A percentile compares a stretch with the other conserved stretches of the same genome.
These are phyloP conservation scores for Wickerhamiella slavikovae DNA, from an alignment of 805 yeast genomes.

Conservation along the genomic window DNA sequence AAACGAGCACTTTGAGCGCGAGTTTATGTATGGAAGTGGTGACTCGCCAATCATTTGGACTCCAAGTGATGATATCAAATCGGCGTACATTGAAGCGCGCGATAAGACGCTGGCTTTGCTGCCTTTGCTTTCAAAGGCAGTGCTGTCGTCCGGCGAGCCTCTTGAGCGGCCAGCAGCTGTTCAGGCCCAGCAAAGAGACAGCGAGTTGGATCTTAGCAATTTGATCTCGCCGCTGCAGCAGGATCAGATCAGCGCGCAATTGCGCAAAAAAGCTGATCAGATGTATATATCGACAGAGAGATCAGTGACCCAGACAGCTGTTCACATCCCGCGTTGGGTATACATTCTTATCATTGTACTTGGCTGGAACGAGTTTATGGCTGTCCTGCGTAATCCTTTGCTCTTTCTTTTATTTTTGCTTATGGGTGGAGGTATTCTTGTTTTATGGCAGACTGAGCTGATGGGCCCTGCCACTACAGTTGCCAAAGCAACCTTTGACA, in stretches of 20 bases:
- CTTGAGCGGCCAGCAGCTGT: slow-evolving; percentile 25
- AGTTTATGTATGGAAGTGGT: slow-evolving; percentile 61
- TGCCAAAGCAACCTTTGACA: slow-evolving; percentile 33
- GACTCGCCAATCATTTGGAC: slow-evolving; percentile 73
- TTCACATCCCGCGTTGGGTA: slow-evolving; percentile 70
- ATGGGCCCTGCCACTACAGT: slow-evolving; percentile 57
- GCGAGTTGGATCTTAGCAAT: slow-evolving; percentile 22
- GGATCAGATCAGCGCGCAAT: slow-evolving; percentile 32
- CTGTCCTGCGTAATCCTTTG: slow-evolving; percentile 71
- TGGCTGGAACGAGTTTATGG: slow-evolving; percentile 94
- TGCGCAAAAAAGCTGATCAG: slow-evolving; percentile 59
- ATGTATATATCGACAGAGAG: slow-evolving; percentile 75
- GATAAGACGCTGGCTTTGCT: slow-evolving; percentile 33
- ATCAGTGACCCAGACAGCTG: slow-evolving; percentile 53
- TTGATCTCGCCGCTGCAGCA: slow-evolving; percentile 39
- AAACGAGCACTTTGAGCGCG: slow-evolving; percentile 64
- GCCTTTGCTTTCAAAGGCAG: slow-evolving; percentile 39
- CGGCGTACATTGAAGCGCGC: slow-evolving; percentile 38
- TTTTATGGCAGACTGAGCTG: slow-evolving; percentile 48
- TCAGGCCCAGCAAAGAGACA: slow-evolving; percentile 24
- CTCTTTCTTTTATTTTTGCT: slow-evolving; percentile 38
- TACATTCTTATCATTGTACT: slow-evolving; percentile 50
- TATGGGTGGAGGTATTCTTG: slow-evolving; percentile 37
- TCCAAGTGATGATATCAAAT: slow-evolving; percentile 51
- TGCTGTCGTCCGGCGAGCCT: slow-evolving; percentile 20